Percentiles rank a stretch among this genome's conserved stretches.
Evolutionary conservation across 495 filamentous ascomycete species (phyloP).

Genomic region (Chaetomium fimeti): DNA sequence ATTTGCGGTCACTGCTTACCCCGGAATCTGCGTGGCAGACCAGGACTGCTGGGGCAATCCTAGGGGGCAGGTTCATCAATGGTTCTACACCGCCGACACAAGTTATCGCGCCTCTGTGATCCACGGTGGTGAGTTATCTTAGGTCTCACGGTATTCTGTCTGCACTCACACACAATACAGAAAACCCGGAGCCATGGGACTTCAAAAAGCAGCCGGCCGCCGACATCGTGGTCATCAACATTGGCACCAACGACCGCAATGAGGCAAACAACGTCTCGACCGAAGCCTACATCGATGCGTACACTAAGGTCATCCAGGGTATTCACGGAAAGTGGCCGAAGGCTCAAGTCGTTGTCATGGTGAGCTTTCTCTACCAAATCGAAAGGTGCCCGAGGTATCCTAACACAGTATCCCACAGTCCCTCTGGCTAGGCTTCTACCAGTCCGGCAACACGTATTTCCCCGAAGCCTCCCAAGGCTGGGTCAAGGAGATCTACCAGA

Average conservation of each 20-base stretch:
- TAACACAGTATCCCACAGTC: constrained; percentile 40
- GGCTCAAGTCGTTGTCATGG: constrained; percentile 63
- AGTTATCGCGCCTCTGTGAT: constrained; percentile 50
- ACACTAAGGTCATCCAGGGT: constrained; percentile 59
- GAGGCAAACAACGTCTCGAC: constrained; percentile 57
- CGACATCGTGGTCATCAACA: constrained; percentile 65
- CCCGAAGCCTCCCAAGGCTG: constrained; percentile 50
- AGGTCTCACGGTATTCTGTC: neutral
- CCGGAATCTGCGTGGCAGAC: constrained; percentile 61
- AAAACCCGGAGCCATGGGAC: constrained; percentile 59
- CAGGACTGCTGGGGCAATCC: constrained; percentile 59
- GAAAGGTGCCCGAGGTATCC: neutral
- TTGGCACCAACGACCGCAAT: constrained; percentile 68
- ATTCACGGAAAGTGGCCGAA: constrained; percentile 61
- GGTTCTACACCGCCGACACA: constrained; percentile 64
- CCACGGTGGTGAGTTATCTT: constrained; percentile 46
- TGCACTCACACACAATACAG: constrained; percentile 22
- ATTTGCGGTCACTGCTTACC: constrained; percentile 60
- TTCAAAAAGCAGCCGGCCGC: constrained; percentile 58
- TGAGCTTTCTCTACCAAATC: constrained; percentile 31
- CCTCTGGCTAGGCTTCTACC: constrained; percentile 61
- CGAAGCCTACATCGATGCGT: constrained; percentile 53
- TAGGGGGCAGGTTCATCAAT: constrained; percentile 59
- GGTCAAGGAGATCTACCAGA: constrained; percentile 51
- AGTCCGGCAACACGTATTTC: constrained; percentile 53